Conservation (phyloP, 768 basidiomycete genomes). For the Leucocoprinus sp. region DNA sequence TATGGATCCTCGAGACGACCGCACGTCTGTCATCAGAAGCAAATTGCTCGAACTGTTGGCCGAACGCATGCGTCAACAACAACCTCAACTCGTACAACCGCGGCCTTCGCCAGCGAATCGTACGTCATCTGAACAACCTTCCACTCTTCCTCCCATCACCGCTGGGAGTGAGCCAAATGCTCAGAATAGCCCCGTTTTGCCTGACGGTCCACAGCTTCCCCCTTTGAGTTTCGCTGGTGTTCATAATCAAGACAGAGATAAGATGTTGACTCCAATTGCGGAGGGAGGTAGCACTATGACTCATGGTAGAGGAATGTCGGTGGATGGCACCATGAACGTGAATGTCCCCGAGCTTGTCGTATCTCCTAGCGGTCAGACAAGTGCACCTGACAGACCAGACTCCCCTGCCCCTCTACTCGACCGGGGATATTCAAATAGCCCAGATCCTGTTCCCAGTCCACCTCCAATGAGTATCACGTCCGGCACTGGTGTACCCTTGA, state of each 20-base stretch:
- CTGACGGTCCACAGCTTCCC: slow-evolving; percentile 46
- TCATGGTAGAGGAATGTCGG: slow-evolving; percentile 18
- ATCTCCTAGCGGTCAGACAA: background rate
- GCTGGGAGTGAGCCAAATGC: slow-evolving; percentile 13
- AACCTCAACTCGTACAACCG: slow-evolving; percentile 20
- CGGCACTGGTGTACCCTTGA: background rate
- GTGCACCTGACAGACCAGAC: background rate
- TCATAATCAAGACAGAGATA: slow-evolving; percentile 21
- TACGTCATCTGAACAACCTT: slow-evolving; percentile 21
- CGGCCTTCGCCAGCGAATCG: slow-evolving; percentile 13
- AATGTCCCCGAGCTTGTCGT: slow-evolving; percentile 7
- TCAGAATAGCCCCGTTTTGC: slow-evolving; percentile 6
- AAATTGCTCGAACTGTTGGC: slow-evolving; percentile 53
- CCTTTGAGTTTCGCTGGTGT: slow-evolving; percentile 40
- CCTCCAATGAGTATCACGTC: background rate
- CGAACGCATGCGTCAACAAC: slow-evolving; percentile 48
- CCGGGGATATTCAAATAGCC: slow-evolving; percentile 16
- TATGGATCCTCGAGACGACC: slow-evolving; percentile 71
- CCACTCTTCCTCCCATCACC: slow-evolving; percentile 29
- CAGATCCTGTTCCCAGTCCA: slow-evolving; percentile 11
- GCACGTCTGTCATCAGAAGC: slow-evolving; percentile 61
- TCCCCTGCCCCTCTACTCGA: slow-evolving; percentile 10
- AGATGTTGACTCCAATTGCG: slow-evolving; percentile 56
- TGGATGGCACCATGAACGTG: slow-evolving; percentile 13
- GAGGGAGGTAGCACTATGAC: slow-evolving; percentile 36